These are phyloP conservation scores for Neckera pumila DNA, from an alignment of 225 moss, liverwort and hornwort species.

Conservation along the genomic window DNA sequence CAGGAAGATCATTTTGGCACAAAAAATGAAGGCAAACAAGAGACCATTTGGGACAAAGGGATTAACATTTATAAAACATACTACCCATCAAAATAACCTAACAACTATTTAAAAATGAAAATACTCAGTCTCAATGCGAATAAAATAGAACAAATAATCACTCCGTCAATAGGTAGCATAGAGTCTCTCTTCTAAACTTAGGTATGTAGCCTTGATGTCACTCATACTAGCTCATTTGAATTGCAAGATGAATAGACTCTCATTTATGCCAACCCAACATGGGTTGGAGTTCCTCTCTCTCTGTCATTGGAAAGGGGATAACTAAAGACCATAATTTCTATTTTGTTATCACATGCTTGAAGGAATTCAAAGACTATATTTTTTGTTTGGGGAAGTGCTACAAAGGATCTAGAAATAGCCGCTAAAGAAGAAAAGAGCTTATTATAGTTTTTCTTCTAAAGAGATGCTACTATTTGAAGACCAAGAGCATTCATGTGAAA, in stretches of 20 bases:
- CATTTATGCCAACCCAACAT: too few relatives aligned
- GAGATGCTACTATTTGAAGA: not conserved
- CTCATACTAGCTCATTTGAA: too few relatives aligned
- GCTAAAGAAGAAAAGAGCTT: fast-evolving
- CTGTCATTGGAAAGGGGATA: fast-evolving
- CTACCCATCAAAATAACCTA: not conserved
- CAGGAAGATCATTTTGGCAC: too few relatives aligned
- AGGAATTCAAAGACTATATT: not conserved
- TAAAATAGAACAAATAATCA: not conserved
- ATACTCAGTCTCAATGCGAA: not conserved
- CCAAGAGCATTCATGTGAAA: not conserved
- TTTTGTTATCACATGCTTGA: not conserved
- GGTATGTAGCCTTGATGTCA: too few relatives aligned
- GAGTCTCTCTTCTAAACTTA: not conserved
- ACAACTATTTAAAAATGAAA: not conserved
- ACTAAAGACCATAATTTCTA: not conserved
- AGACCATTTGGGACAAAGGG: too few relatives aligned
- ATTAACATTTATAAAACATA: not conserved
- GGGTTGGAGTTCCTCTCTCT: not conserved
- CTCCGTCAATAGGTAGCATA: not conserved
- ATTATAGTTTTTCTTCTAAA: not conserved
- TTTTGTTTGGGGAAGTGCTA: not conserved
- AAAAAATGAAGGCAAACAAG: too few relatives aligned
- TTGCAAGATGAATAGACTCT: too few relatives aligned
- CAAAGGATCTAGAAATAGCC: fast-evolving